Base-by-base conservation (phyloP, 2,329 filamentous ascomycete genomes). In the Thermoascus crustaceus region DNA sequence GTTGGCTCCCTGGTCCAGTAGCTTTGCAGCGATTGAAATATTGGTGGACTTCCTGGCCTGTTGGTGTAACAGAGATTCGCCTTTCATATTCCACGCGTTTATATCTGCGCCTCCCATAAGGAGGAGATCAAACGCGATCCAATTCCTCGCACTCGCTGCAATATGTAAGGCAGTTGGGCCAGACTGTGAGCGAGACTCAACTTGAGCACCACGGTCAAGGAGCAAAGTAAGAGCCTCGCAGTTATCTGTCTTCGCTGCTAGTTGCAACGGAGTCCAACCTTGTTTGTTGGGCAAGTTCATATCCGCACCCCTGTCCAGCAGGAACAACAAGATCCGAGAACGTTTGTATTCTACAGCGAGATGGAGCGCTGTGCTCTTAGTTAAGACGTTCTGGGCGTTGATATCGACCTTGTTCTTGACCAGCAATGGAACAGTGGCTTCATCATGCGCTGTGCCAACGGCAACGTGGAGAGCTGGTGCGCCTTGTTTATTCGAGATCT, bases 51-150 rank as follows among this genome's bases (percentile, higher is more conserved):
- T 38, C 1, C 43, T 45, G 1, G 53, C 48, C 31, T 55, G 45
- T 17, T 44, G 38, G 19, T 58, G 55, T 5, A 58, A 45, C n/a
- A 57, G 24, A 0, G 53, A 38, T 3, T 57, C 48, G 0, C 54
- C 55, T 11, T 53, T 22, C 0, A 39, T 48, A 20, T 47, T 46
- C 53, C 52, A 57, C 1, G 46, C 47, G 30, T 58, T 55, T 37
- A 58, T 47, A 20, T 58, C 48, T 1, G 54, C 55, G 0, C 54
- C 53, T 0, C 45, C 49, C 8, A 47, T 53, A 1, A 57, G 3
- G 0, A 58, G 31, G 6, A 58, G 35, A 10, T 57, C 54, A 35
- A 58, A 55, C 2, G 49, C 52, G 10, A 50, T 34, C 54, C 53
- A 57, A 30, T 58, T 35, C 1, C 41, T 38, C 17, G 40, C 32